phyloP scores from a whole-genome alignment of 1,284 basidiomycete genomes.

The Sporisorium graminicola region DNA sequence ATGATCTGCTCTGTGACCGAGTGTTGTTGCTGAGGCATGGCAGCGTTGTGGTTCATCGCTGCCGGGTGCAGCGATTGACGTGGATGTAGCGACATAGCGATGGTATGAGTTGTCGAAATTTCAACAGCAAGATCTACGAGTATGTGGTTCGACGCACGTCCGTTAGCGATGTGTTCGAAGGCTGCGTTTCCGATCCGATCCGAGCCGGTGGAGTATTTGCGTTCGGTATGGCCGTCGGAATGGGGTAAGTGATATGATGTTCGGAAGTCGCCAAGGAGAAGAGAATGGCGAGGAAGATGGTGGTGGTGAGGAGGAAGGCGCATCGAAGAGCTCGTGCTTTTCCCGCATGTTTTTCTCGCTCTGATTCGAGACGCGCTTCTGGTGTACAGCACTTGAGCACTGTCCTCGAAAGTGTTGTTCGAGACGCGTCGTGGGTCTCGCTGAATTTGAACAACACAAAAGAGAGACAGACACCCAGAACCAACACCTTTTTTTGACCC shows the following conservation, averaged over 20 bases:
- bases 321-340: constrained; percentile 10
- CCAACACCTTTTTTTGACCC: constrained; percentile 28
- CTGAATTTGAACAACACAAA: neutral
- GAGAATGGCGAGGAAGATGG: neutral
- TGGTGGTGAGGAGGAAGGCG: constrained; percentile 2
- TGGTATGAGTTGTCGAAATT: neutral
- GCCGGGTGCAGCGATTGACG: constrained; percentile 51
- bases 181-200: neutral
- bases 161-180: neutral
- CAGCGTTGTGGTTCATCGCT: constrained; percentile 33
- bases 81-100: constrained; percentile 43
- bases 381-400: constrained; percentile 19
- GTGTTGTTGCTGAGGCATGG: constrained; percentile 39
- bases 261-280: neutral
- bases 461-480: too few species aligned
- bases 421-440: constrained; percentile 32
- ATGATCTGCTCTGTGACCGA: constrained; percentile 86
- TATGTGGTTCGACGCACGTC: neutral
- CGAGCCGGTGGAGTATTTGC: neutral
- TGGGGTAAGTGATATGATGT: neutral
- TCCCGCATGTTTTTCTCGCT: constrained; percentile 10
- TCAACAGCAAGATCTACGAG: neutral
- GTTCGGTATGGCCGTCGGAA: neutral
- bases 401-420: constrained; percentile 13
- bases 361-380: constrained; percentile 13